Evolutionary conservation across 2,329 filamentous ascomycete species (phyloP).

Genomic region (Chrysoporthe puriensis): DNA sequence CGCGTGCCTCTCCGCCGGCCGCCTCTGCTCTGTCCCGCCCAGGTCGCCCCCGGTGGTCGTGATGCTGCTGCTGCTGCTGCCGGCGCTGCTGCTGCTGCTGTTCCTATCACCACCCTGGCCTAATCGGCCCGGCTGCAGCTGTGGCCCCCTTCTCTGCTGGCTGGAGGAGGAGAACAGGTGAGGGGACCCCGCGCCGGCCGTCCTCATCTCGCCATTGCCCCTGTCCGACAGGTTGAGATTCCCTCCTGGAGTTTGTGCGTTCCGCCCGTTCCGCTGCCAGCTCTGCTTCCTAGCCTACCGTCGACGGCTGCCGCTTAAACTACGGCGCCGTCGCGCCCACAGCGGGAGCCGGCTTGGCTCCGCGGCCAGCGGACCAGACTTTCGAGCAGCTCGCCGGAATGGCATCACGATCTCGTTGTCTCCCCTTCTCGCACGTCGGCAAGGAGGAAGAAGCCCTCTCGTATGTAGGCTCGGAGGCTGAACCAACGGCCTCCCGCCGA

Average conservation of each 20-base stretch:
- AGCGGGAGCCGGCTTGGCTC: background rate
- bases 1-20: background rate
- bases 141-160: background rate
- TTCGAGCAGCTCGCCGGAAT: background rate
- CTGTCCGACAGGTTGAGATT: background rate
- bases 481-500: too few relatives aligned
- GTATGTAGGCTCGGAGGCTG: too few relatives aligned
- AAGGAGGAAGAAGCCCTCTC: too few relatives aligned
- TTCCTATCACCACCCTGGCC: background rate
- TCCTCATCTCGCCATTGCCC: constrained; percentile 1
- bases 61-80: background rate
- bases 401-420: background rate
- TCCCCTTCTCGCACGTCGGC: background rate
- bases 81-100: background rate
- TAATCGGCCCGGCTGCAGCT: constrained; percentile 4
- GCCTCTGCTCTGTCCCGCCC: too few relatives aligned
- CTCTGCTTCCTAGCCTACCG: background rate
- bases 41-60: background rate
- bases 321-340: background rate
- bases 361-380: background rate
- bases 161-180: background rate
- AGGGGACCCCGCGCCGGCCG: background rate
- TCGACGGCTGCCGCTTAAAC: background rate
- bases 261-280: background rate
- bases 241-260: background rate